Conservation (phyloP, 768 basidiomycete genomes). For the Russula sp. region DNA sequence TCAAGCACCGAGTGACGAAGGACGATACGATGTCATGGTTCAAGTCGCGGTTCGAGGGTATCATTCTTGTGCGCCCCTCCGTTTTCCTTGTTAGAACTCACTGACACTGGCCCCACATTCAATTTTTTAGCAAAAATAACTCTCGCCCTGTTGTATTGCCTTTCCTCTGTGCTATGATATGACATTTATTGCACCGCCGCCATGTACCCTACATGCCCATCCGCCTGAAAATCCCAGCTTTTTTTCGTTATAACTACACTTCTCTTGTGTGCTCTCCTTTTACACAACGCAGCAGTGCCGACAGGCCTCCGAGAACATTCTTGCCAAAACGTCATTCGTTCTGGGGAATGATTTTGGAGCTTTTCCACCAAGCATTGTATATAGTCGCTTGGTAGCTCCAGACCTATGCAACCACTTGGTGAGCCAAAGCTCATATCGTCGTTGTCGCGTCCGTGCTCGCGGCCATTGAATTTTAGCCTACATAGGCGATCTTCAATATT, state of each 20-base stretch:
- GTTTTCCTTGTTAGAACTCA: not conserved
- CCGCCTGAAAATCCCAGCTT: not conserved
- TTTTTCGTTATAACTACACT: not conserved
- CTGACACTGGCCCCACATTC: not conserved
- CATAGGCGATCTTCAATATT: not conserved
- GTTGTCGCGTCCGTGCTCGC: not conserved
- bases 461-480: not conserved
- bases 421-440: not conserved
- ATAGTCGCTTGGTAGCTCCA: no score
- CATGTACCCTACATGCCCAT: not conserved
- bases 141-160: not conserved
- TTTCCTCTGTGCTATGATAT: not conserved
- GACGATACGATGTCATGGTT: conserved; percentile 82
- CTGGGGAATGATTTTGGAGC: no score
- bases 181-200: not conserved
- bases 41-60: conserved; percentile 99
- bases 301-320: not conserved
- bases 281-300: no score
- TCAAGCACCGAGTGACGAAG: conserved; percentile 52
- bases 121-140: conserved; percentile 1
- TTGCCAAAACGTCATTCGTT: not conserved
- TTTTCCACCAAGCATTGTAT: no score
- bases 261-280: not conserved
- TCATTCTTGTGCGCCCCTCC: conserved; percentile 72
- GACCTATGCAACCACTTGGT: not conserved